phyloP scores from a whole-genome alignment of 169 alveolate species.

The Cryptosporidium meleagridis region DNA sequence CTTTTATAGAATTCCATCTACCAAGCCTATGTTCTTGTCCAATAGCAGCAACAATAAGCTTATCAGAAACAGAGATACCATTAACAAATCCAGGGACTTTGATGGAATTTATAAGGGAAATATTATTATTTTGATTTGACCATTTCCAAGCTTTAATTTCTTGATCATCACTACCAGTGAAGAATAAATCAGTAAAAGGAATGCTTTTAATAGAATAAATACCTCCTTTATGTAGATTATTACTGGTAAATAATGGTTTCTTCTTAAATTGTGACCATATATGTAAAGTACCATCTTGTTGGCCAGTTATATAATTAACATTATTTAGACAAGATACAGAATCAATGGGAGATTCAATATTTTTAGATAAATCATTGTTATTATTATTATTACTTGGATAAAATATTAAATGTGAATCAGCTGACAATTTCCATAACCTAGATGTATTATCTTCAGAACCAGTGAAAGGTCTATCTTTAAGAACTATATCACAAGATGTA shows the following conservation, averaged over 20 bases:
- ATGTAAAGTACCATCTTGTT: conserved; percentile 48
- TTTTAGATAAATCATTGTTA: background rate
- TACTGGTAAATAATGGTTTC: conserved; percentile 27
- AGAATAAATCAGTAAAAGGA: conserved; percentile 64
- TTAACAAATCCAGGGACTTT: conserved; percentile 49
- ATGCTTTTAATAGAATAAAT: conserved; percentile 34
- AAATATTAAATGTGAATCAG: conserved; percentile 69
- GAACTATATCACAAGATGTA: conserved; percentile 69
- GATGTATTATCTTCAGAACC: conserved; percentile 77
- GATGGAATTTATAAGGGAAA: background rate
- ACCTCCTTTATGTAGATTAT: conserved; percentile 22
- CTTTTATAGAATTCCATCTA: conserved; percentile 54
- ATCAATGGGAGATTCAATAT: conserved; percentile 57
- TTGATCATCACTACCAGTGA: conserved; percentile 51
- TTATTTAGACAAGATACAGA: conserved; percentile 61
- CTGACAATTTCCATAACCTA: conserved; percentile 76
- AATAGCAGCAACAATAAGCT: conserved; percentile 62
- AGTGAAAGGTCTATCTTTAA: conserved; percentile 78
- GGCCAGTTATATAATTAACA: conserved; percentile 30
- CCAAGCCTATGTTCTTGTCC: conserved; percentile 75
- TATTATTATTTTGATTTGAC: background rate
- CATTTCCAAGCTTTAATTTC: conserved; percentile 64
- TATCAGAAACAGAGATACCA: conserved; percentile 37
- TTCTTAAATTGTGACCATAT: conserved; percentile 67
- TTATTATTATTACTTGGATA: conserved; percentile 3